These are phyloP conservation scores for Aureobasidium sp. DNA, from an alignment of 2,329 filamentous ascomycete species.

Conservation along the genomic window DNA sequence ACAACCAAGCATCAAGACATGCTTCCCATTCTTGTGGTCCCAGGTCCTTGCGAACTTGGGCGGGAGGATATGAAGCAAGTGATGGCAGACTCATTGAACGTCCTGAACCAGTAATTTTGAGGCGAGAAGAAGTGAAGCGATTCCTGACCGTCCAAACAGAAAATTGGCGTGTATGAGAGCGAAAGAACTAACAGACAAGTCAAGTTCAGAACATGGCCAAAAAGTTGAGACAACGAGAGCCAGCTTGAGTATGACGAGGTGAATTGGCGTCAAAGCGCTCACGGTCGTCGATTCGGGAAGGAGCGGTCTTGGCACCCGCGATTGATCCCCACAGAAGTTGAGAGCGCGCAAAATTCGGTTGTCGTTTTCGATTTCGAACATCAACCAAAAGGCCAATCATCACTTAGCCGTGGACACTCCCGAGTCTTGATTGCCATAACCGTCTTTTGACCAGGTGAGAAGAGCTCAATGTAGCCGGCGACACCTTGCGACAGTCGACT, in stretches of 20 bases:
- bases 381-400: slow-evolving; percentile 35
- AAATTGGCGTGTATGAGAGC: neutral
- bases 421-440: slow-evolving; percentile 39
- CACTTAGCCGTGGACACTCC: slow-evolving; percentile 42
- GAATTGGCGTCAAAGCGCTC: neutral
- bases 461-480: neutral
- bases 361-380: slow-evolving; percentile 22
- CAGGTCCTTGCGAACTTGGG: slow-evolving; percentile 58
- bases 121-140: no score
- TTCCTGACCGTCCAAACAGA: neutral
- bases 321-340: neutral
- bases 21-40: slow-evolving; percentile 65
- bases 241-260: slow-evolving; percentile 7
- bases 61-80: slow-evolving; percentile 69
- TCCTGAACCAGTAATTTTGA: neutral
- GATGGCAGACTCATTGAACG: slow-evolving; percentile 50
- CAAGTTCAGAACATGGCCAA: neutral
- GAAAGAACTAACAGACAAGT: neutral
- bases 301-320: neutral
- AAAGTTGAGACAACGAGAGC: neutral
- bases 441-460: slow-evolving; percentile 6
- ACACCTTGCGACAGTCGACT: slow-evolving; percentile 9
- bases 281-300: neutral
- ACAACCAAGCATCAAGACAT: slow-evolving; percentile 68
- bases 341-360: neutral